Evolutionary conservation across 805 yeast genomes (phyloP), one percentile per base, ranked within the genome.

Genomic region (Nakazawaea ishiwadae): DNA sequence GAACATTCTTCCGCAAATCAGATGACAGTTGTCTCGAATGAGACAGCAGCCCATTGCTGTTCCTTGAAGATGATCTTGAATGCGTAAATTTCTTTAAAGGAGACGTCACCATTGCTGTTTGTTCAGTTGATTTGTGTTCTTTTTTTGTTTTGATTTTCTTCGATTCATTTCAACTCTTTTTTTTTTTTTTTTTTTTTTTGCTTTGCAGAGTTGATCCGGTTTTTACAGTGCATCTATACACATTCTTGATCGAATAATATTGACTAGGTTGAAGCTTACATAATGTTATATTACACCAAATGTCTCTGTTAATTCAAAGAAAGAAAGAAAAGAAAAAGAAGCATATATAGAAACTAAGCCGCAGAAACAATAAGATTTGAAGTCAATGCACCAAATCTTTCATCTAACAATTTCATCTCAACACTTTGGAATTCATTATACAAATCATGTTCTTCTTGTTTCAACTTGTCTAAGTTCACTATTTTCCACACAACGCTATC

Each of bases 291-390:
- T n/a, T n/a, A n/a, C n/a, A n/a, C n/a, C n/a, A n/a, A n/a, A n/a
- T n/a, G n/a, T n/a, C n/a, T n/a, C n/a, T n/a, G n/a, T n/a, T n/a
- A n/a, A n/a, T n/a, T n/a, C n/a, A n/a, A n/a, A n/a, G n/a, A n/a
- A 23, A 23, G 26, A 23, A 23, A 8, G 26, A 23, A 23, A 23
- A 23, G 7, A 23, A 7, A 23, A 8, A 23, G 10, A 30, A 15
- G 7, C 15, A 14, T 11, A 10, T 8, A 10, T 15, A 30, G 20
- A 9, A 19, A 16, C 2, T 50, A 52, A 75, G n/a, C n/a, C 9
- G 79, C 71, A 31, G 85, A 69, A 3, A 87, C 78, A 38, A 86
- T 66, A 18, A 89, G 73, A 55, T 84, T 86, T 3, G 93, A 87
- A 3, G 91, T 74, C 49, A 88, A 66, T 20, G 85, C 76, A 46